Conservation (phyloP, 2,329 filamentous ascomycete species). For the Ophiosphaerella korrae region DNA sequence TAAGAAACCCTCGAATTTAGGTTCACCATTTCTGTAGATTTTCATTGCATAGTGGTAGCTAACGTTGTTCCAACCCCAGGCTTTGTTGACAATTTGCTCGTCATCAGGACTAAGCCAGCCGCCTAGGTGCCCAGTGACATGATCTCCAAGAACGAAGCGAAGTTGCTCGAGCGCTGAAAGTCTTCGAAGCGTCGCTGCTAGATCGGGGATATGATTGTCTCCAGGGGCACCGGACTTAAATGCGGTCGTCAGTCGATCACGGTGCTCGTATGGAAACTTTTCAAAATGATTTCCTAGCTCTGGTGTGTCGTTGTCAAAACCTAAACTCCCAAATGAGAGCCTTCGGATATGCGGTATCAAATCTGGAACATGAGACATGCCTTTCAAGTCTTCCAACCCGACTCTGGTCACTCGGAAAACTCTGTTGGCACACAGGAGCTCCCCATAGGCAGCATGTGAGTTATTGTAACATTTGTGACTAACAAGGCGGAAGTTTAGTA, state of each 20-base stretch:
- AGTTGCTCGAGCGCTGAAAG: neutral
- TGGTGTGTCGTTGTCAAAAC: neutral
- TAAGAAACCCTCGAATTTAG: too few relatives aligned
- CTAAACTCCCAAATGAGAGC: conserved; percentile 6
- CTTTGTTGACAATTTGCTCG: too few relatives aligned
- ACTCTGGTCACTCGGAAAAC: conserved; percentile 4
- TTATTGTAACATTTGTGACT: neutral
- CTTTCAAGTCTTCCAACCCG: conserved; percentile 3
- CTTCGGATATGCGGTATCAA: conserved; percentile 2
- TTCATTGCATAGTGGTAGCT: too few relatives aligned
- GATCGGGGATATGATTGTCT: too few relatives aligned
- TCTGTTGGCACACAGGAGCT: neutral
- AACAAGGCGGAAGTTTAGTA: conserved; percentile 6
- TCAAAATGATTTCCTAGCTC: too few relatives aligned
- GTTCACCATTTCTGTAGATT: too few relatives aligned
- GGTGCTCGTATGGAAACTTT: too few relatives aligned
- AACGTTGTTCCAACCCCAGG: too few relatives aligned
- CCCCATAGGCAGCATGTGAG: conserved; percentile 2
- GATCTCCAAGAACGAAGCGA: neutral
- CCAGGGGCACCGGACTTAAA: too few relatives aligned
- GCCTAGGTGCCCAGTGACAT: neutral
- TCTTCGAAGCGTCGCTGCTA: too few relatives aligned
- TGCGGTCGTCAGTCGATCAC: too few relatives aligned
- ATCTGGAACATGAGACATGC: neutral
- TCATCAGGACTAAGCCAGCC: neutral